A percentile compares a stretch with the other conserved stretches of the same genome.
Evolutionary conservation across 225 moss, liverwort and hornwort genomes (phyloP).

Genomic region (Bryum argenteum): DNA sequence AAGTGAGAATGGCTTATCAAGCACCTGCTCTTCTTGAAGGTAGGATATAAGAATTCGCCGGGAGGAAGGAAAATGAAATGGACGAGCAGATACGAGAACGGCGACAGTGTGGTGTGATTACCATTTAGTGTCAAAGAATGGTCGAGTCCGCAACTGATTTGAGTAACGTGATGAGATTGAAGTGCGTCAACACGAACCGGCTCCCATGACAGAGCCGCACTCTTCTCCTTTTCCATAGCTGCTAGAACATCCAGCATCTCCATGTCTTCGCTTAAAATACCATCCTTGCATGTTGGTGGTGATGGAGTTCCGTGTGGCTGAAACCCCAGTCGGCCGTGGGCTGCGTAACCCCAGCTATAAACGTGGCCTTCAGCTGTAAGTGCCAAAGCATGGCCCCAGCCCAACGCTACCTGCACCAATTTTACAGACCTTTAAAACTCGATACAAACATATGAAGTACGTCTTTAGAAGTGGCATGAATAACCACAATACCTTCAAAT

Average conservation of each 20-base stretch:
- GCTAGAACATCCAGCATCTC: slow-evolving; percentile 43
- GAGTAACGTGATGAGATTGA: slow-evolving; percentile 41
- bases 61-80: neutral
- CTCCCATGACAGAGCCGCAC: slow-evolving; percentile 57
- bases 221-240: slow-evolving; percentile 49
- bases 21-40: too few species aligned
- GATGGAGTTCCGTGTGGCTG: slow-evolving; percentile 17
- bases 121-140: slow-evolving; percentile 78
- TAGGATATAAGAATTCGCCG: too few species aligned
- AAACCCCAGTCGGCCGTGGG: slow-evolving; percentile 76
- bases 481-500: too few species aligned
- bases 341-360: slow-evolving; percentile 85
- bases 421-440: neutral
- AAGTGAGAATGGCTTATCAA: too few species aligned
- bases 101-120: slow-evolving; percentile 18
- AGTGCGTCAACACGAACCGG: slow-evolving; percentile 60
- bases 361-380: slow-evolving; percentile 79
- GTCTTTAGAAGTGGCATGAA: too few species aligned
- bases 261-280: slow-evolving; percentile 7
- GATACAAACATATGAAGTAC: too few species aligned
- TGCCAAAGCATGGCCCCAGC: slow-evolving; percentile 91
- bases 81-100: neutral
- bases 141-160: slow-evolving; percentile 80
- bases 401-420: slow-evolving; percentile 71
- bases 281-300: slow-evolving; percentile 5